These are phyloP conservation scores for Elasticomyces elasticus DNA, from an alignment of 495 filamentous ascomycete species.

Conservation along the genomic window DNA sequence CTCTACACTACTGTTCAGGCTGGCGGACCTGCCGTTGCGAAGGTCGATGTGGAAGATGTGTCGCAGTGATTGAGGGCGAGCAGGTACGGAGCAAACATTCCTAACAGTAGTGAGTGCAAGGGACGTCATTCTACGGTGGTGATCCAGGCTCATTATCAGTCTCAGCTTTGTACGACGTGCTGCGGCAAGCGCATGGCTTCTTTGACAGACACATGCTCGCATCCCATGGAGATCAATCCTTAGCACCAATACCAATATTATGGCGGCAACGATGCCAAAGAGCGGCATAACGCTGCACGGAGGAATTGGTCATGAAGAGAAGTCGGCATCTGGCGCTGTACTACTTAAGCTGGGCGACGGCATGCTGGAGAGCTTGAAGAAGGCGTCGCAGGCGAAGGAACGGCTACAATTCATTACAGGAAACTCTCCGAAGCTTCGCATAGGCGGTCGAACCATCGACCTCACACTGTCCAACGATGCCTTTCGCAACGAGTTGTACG, in stretches of 20 bases:
- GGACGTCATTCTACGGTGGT: constrained; percentile 1
- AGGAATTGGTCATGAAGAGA: not conserved
- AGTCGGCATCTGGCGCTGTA: constrained; percentile 2
- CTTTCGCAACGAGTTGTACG: constrained; percentile 20
- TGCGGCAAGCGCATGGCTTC: constrained; percentile 6
- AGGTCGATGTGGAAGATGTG: not conserved
- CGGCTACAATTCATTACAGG: constrained; percentile 17
- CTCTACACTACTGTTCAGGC: not conserved
- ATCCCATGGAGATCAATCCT: not conserved
- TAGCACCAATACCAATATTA: not conserved
- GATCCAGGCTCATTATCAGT: not conserved
- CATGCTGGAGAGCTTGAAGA: constrained; percentile 14
- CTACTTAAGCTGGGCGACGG: constrained; percentile 8
- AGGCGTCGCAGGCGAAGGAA: constrained; percentile 4
- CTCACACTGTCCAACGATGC: constrained; percentile 16
- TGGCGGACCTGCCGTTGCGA: not conserved
- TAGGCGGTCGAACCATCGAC: constrained; percentile 17
- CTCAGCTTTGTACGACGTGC: not conserved
- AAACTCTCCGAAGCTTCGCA: constrained; percentile 14
- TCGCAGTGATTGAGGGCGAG: not conserved
- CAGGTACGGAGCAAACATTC: not conserved
- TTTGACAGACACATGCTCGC: not conserved
- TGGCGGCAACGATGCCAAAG: constrained; percentile 1
- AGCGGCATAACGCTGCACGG: constrained; percentile 12
- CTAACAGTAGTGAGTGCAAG: not conserved